Evolutionary conservation across 2,329 filamentous ascomycete genomes (phyloP), one percentile per base, ranked within the genome.

Genomic region (Malbranchea zuffiana): DNA sequence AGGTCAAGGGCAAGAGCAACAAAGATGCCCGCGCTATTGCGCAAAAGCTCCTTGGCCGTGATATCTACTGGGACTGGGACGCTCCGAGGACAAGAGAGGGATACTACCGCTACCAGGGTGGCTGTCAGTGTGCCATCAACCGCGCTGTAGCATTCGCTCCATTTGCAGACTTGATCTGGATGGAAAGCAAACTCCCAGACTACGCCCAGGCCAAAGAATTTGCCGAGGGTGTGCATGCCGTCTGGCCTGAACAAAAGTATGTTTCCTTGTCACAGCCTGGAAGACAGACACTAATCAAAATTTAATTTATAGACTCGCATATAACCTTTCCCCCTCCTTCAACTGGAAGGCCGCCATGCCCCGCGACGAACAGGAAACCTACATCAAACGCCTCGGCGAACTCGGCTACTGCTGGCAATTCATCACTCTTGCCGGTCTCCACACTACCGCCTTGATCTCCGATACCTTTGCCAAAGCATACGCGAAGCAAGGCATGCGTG

Each of bases 321-420:
- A 98, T 71, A 98, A 98, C 71, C 80, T 98, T 47, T 95, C 86
- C 0, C 90, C 90, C 19, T 94, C 86, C 3, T 98, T 98, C 80
- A 98, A 98, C 76, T 98, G 90, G 90, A 96, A 96, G 71, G 74
- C 86, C 41, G 90, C 88, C 52, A 95, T 95, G 87, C 73, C 84
- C 29, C 77, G 82, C 48, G 71, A 74, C 36, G 88, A 96, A 60
- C 90, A 98, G 67, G 85, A 94, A 68, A 98, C 90, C 13, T 98
- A 96, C 68, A 98, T 98, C 68, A 70, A 78, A 45, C 83, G 90
- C 27, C 81, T 98, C 26, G 86, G 79, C 43, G 55, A 68, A 45
- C 75, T 98, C 32, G 90, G 90, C 45, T 98, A 98, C 75, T 93
- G 85, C 75, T 98, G 90, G 90, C 90, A 98, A 65, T 98, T 98